Evolutionary conservation across 176 grass and related monocot species (phyloP).

Genomic region (Rhynchospora breviuscula): DNA sequence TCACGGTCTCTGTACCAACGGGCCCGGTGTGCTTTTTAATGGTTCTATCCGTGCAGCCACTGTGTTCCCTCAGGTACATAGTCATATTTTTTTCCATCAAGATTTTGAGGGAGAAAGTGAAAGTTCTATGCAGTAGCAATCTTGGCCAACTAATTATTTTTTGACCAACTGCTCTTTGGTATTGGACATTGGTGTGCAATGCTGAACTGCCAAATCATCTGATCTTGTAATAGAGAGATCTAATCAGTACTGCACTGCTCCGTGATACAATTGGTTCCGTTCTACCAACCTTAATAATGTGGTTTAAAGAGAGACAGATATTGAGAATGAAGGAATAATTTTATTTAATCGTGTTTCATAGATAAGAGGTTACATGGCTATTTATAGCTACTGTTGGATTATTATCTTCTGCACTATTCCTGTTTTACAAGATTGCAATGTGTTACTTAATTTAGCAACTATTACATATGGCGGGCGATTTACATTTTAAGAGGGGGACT

Average conservation of each 20-base stretch:
- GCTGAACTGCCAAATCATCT: not conserved
- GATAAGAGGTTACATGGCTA: too few relatives aligned
- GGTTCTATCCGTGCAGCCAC: constrained; percentile 66
- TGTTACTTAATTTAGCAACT: too few relatives aligned
- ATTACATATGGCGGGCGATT: too few relatives aligned
- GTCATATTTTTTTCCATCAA: not conserved
- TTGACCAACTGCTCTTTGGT: not conserved
- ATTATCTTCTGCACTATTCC: too few relatives aligned
- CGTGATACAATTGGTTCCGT: not conserved
- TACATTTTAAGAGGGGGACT: too few relatives aligned
- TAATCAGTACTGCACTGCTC: not conserved
- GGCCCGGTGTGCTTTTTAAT: constrained; percentile 65
- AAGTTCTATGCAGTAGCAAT: not conserved
- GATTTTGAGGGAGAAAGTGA: not conserved
- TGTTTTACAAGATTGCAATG: too few relatives aligned
- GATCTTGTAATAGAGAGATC: not conserved
- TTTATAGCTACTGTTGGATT: too few relatives aligned
- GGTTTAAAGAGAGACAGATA: too few relatives aligned
- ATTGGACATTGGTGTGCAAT: not conserved
- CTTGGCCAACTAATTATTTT: not conserved
- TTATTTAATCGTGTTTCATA: too few relatives aligned
- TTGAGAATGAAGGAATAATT: too few relatives aligned
- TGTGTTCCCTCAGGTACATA: constrained; percentile 45
- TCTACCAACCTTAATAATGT: not conserved
- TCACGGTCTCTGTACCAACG: constrained; percentile 72